Percentiles rank a stretch among this genome's conserved stretches.
Evolutionary conservation across 768 basidiomycete genomes (phyloP).

Genomic region (Cyclocybe cylindracea): DNA sequence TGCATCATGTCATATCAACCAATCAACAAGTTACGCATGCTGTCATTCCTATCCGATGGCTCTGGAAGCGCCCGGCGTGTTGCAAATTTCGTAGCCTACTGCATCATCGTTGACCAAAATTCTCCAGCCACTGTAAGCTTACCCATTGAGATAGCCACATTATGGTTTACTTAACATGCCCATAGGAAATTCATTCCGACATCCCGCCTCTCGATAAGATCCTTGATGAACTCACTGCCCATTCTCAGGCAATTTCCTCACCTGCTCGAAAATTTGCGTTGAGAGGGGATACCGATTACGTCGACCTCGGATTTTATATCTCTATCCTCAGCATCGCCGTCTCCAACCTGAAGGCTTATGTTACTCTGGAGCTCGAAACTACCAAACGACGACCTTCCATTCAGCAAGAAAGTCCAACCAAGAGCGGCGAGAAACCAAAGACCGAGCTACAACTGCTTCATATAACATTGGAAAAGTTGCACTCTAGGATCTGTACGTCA

Average conservation of each 20-base stretch:
- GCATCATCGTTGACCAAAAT: conserved; percentile 37
- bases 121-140: conserved; percentile 24
- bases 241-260: conserved; percentile 26
- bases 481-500: conserved; percentile 61
- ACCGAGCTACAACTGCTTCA: conserved; percentile 51
- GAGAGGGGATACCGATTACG: conserved; percentile 58
- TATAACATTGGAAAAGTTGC: conserved; percentile 49
- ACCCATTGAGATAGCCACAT: background rate
- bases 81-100: conserved; percentile 57
- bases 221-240: conserved; percentile 46
- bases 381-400: conserved; percentile 10
- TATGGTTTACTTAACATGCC: conserved; percentile 2
- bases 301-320: conserved; percentile 55
- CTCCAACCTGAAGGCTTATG: conserved; percentile 58
- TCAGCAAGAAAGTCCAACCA: conserved; percentile 15
- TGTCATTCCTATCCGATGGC: conserved; percentile 54
- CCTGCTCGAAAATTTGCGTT: conserved; percentile 53
- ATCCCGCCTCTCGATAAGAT: conserved; percentile 55
- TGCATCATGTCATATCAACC: conserved; percentile 42
- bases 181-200: conserved; percentile 40
- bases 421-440: conserved; percentile 30
- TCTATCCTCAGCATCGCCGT: conserved; percentile 61
- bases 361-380: conserved; percentile 42
- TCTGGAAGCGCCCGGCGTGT: conserved; percentile 53
- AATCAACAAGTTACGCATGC: conserved; percentile 48